Conservation (phyloP, 345 rosid species). For the Nasturtium officinale region DNA sequence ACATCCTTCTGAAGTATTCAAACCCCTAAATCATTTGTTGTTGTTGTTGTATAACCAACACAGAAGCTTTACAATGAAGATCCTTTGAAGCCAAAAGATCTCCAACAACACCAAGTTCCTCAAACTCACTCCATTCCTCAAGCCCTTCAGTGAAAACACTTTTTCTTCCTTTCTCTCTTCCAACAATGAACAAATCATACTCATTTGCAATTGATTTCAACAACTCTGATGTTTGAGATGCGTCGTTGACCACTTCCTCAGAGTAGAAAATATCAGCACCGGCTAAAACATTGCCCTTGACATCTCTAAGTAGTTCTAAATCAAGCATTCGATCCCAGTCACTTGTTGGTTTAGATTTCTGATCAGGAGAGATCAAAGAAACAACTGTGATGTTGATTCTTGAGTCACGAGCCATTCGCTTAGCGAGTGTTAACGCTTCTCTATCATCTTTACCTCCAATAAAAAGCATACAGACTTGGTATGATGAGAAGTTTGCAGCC, state of each 20-base stretch:
- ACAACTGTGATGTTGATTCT: slow-evolving; percentile 27
- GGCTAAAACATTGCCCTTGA: slow-evolving; percentile 18
- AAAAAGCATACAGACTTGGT: slow-evolving; percentile 43
- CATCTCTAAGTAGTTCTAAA: slow-evolving; percentile 36
- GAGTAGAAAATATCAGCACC: slow-evolving; percentile 1
- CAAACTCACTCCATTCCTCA: slow-evolving; percentile 43
- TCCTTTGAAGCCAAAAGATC: slow-evolving; percentile 42
- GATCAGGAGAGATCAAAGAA: slow-evolving; percentile 25
- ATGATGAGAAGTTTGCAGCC: slow-evolving; percentile 15
- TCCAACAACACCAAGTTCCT: slow-evolving; percentile 42
- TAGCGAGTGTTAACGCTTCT: slow-evolving; percentile 46
- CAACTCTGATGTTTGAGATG: slow-evolving; percentile 28
- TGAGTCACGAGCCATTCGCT: slow-evolving; percentile 39
- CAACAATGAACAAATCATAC: slow-evolving; percentile 44
- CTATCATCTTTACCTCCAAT: slow-evolving; percentile 52
- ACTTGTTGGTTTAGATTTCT: background rate
- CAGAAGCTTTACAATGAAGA: slow-evolving; percentile 37
- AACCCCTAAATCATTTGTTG: slow-evolving; percentile 40
- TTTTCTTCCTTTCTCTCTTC: slow-evolving; percentile 39
- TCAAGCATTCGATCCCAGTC: slow-evolving; percentile 42
- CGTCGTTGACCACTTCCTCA: slow-evolving; percentile 43
- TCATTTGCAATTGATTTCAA: slow-evolving; percentile 38
- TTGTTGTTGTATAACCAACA: slow-evolving; percentile 43
- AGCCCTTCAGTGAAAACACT: slow-evolving; percentile 37
- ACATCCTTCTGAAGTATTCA: background rate